Conservation (phyloP, 768 basidiomycete genomes). For the Leccinum barrowsii region DNA sequence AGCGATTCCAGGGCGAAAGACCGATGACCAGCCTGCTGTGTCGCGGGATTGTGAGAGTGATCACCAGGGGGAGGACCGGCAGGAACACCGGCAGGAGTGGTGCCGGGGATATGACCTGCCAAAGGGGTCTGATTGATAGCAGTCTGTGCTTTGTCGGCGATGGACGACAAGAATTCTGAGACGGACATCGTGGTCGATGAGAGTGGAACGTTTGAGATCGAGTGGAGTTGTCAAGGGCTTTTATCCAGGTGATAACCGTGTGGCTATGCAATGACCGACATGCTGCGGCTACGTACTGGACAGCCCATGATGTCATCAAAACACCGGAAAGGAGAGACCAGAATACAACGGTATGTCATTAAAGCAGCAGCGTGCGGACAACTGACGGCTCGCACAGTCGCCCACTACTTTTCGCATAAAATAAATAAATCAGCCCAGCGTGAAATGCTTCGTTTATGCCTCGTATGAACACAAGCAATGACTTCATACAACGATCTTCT, state of each 20-base stretch:
- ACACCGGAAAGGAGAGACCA: constrained; percentile 6
- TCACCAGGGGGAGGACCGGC: constrained; percentile 26
- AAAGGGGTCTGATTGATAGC: constrained; percentile 63
- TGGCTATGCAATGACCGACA: constrained; percentile 21
- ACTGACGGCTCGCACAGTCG: constrained; percentile 17
- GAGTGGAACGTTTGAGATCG: background rate
- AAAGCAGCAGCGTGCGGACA: constrained; percentile 19
- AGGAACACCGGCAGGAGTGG: constrained; percentile 35
- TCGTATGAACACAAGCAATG: constrained; percentile 13
- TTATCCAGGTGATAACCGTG: constrained; percentile 9
- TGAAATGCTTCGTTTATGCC: constrained; percentile 14
- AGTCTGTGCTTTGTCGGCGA: constrained; percentile 75
- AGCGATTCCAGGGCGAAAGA: constrained; percentile 58
- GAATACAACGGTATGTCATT: constrained; percentile 24
- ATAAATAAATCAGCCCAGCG: constrained; percentile 31
- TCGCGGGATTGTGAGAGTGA: constrained; percentile 41
- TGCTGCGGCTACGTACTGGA: background rate
- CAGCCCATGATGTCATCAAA: background rate
- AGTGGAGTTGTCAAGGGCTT: constrained; percentile 18
- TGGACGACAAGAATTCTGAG: constrained; percentile 57
- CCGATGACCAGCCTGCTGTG: constrained; percentile 42
- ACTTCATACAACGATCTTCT: constrained; percentile 69
- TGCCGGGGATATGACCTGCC: constrained; percentile 52
- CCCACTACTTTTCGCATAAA: constrained; percentile 25
- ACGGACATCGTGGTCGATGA: constrained; percentile 45